phyloP scores from a whole-genome alignment of 1,284 basidiomycete species.

The Heterobasidion annosum region DNA sequence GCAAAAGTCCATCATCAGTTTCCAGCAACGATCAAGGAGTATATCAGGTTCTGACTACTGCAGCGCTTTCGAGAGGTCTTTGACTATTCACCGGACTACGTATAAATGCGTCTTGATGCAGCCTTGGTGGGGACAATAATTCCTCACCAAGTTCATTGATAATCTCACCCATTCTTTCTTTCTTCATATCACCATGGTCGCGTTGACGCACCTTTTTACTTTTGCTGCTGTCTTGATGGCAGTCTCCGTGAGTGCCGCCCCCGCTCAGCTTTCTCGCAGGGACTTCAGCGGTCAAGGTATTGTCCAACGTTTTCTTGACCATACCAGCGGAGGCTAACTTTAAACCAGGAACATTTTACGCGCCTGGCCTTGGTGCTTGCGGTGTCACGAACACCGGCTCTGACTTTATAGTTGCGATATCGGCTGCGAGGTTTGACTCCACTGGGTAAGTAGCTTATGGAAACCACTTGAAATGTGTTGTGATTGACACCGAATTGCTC shows the following conservation, averaged over 20 bases:
- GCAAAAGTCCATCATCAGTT: background rate
- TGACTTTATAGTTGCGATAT: constrained; percentile 25
- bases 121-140: background rate
- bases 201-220: background rate
- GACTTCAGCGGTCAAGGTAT: background rate
- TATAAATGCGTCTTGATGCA: background rate
- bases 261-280: background rate
- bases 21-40: background rate
- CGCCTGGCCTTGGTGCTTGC: constrained; percentile 27
- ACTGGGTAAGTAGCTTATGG: constrained; percentile 16
- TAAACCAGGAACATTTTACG: constrained; percentile 18
- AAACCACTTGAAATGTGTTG: background rate
- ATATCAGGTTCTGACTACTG: background rate
- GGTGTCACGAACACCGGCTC: constrained; percentile 20
- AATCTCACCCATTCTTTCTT: background rate
- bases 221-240: background rate
- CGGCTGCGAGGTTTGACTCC: constrained; percentile 20
- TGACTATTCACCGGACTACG: background rate
- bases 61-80: background rate
- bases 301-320: background rate
- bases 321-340: background rate
- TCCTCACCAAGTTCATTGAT: background rate
- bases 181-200: background rate
- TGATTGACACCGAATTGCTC: background rate
- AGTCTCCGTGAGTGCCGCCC: background rate